Conservation (phyloP, 805 yeast genomes). For the Clavispora phyllophila region DNA sequence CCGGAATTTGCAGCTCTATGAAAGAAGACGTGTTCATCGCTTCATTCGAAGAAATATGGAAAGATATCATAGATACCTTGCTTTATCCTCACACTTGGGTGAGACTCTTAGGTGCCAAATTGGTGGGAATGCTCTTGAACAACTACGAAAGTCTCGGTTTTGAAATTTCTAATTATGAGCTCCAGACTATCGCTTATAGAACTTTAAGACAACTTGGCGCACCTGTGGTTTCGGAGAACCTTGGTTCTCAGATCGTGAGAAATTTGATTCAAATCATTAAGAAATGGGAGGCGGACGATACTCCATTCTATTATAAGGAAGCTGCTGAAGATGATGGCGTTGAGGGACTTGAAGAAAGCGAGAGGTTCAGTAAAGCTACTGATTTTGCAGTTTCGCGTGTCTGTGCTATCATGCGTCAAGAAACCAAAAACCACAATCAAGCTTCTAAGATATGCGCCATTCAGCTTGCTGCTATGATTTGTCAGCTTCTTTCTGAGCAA, state of each 20-base stretch:
- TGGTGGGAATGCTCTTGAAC: conserved; percentile 49
- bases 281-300: conserved; percentile 51
- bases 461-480: conserved; percentile 62
- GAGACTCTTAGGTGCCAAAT: conserved; percentile 58
- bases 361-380: conserved; percentile 32
- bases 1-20: conserved; percentile 35
- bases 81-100: conserved; percentile 93
- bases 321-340: conserved; percentile 20
- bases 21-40: conserved; percentile 24
- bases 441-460: conserved; percentile 64
- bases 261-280: conserved; percentile 57
- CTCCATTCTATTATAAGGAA: conserved; percentile 25
- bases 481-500: conserved; percentile 44
- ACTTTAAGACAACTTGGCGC: conserved; percentile 78
- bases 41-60: conserved; percentile 44
- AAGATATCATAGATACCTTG: conserved; percentile 45
- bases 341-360: background rate
- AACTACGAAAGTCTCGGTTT: conserved; percentile 34
- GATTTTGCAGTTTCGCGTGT: conserved; percentile 63
- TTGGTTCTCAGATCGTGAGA: conserved; percentile 62
- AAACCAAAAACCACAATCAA: conserved; percentile 46
- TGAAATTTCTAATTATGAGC: conserved; percentile 33
- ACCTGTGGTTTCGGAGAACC: conserved; percentile 58
- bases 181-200: conserved; percentile 67
- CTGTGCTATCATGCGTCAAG: conserved; percentile 61